phyloP scores from a whole-genome alignment of 169 alveolate genomes.

The Eimeria falciformis region DNA sequence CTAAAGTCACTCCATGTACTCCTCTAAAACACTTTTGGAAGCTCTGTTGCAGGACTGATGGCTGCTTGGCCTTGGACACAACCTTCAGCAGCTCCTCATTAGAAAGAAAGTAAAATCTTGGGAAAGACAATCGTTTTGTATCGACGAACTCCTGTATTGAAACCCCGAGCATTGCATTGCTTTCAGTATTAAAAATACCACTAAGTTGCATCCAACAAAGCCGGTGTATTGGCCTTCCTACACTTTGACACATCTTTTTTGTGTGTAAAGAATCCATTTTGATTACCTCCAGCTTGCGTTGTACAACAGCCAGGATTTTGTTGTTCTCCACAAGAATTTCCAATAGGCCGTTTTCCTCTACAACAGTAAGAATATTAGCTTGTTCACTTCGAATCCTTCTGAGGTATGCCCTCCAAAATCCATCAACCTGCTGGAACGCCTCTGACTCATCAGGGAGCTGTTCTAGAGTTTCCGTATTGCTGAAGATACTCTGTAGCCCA shows the following conservation, averaged over 20 bases:
- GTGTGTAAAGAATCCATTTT: no score
- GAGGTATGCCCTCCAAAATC: conserved; percentile 68
- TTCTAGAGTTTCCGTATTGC: conserved; percentile 41
- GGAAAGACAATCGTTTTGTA: conserved; percentile 92
- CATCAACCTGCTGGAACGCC: conserved; percentile 47
- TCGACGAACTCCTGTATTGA: conserved; percentile 90
- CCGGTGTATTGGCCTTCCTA: no score
- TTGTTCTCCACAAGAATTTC: conserved; percentile 54
- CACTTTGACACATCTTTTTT: no score
- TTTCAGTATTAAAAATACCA: not conserved
- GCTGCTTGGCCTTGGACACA: conserved; percentile 87
- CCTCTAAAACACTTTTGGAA: conserved; percentile 89
- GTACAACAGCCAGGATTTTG: conserved; percentile 32
- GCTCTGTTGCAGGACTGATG: conserved; percentile 83
- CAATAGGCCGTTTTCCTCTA: conserved; percentile 55
- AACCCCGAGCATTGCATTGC: conserved; percentile 82
- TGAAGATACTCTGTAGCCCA: conserved; percentile 64
- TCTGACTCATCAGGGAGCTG: conserved; percentile 65
- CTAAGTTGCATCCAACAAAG: no score
- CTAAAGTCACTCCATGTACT: conserved; percentile 78
- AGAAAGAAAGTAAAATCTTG: conserved; percentile 93
- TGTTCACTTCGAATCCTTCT: conserved; percentile 50
- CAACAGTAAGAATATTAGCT: conserved; percentile 42
- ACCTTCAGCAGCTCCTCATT: conserved; percentile 92
- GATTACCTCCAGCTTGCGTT: conserved; percentile 64